phyloP scores from a whole-genome alignment of 208 protist genomes.

The Angomonas deanei region DNA sequence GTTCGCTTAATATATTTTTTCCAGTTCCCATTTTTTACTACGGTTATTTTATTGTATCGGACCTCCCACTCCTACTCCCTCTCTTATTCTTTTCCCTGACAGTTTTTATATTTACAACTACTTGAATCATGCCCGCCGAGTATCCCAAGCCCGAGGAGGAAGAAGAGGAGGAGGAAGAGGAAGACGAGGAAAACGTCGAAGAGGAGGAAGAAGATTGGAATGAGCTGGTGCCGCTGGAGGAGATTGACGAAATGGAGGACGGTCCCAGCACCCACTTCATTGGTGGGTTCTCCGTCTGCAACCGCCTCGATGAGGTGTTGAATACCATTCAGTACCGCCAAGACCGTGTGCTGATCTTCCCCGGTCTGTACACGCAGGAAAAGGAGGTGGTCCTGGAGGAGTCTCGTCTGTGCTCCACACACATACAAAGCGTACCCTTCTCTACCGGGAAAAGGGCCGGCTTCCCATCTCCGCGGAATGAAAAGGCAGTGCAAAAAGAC shows the following conservation, averaged over 20 bases:
- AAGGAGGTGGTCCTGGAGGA: conserved; percentile 46
- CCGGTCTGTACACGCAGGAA: conserved; percentile 38
- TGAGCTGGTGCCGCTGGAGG: conserved; percentile 44
- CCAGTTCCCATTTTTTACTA: conserved; percentile 6
- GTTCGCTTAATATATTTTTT: too few species aligned
- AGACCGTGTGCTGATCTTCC: conserved; percentile 71
- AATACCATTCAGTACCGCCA: conserved; percentile 43
- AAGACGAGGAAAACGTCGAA: conserved; percentile 69
- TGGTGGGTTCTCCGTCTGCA: conserved; percentile 62
- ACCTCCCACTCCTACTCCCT: not conserved
- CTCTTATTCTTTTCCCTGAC: not conserved
- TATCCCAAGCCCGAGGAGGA: conserved; percentile 28
- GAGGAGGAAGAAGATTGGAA: conserved; percentile 72
- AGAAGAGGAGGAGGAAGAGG: conserved; percentile 70
- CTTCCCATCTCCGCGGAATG: conserved; percentile 13
- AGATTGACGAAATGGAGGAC: conserved; percentile 48
- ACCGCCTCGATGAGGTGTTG: conserved; percentile 46
- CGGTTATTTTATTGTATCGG: not conserved
- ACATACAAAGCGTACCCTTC: conserved; percentile 56
- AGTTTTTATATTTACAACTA: not conserved
- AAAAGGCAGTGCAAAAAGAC: conserved; percentile 13
- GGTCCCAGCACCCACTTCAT: conserved; percentile 76
- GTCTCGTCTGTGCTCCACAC: conserved; percentile 36
- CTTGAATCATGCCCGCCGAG: conserved; percentile 26
- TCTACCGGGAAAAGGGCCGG: conserved; percentile 28